phyloP scores from a whole-genome alignment of 2,329 filamentous ascomycete species.

The Juglanconis oblonga region DNA sequence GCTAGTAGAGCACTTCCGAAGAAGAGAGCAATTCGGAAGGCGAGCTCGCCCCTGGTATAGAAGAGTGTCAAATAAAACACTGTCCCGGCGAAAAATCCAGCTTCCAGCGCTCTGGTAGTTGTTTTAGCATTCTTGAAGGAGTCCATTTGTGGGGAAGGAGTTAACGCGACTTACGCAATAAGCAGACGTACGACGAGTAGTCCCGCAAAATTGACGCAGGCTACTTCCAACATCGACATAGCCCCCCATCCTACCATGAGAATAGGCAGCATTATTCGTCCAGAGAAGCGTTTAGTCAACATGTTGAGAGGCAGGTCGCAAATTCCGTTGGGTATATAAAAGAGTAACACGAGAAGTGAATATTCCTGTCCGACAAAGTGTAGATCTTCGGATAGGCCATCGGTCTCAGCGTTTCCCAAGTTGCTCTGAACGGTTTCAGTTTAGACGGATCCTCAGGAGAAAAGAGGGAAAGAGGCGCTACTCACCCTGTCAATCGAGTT shows the following conservation, averaged over 20 bases:
- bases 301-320: slow-evolving; percentile 48
- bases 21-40: slow-evolving; percentile 17
- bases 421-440: slow-evolving; percentile 30
- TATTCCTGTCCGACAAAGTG: slow-evolving; percentile 40
- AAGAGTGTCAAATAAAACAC: slow-evolving; percentile 54
- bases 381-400: slow-evolving; percentile 36
- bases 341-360: slow-evolving; percentile 44
- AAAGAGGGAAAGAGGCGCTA: background rate
- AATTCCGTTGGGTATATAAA: slow-evolving; percentile 49
- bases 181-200: slow-evolving; percentile 49
- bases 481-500: slow-evolving; percentile 15
- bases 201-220: slow-evolving; percentile 43
- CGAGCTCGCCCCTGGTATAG: slow-evolving; percentile 35
- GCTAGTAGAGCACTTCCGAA: slow-evolving; percentile 16
- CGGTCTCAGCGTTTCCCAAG: slow-evolving; percentile 48
- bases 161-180: slow-evolving; percentile 31
- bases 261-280: slow-evolving; percentile 27
- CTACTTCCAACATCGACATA: slow-evolving; percentile 46
- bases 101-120: slow-evolving; percentile 34
- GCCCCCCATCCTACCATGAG: slow-evolving; percentile 48
- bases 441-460: slow-evolving; percentile 28
- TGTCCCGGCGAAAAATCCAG: slow-evolving; percentile 52
- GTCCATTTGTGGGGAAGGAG: background rate
- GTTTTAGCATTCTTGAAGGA: background rate
- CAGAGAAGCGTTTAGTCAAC: slow-evolving; percentile 43